Percentiles rank a stretch among this genome's conserved stretches.
Conservation (phyloP, 2,329 filamentous ascomycete species). For the Chaetomiaceae sp. region DNA sequence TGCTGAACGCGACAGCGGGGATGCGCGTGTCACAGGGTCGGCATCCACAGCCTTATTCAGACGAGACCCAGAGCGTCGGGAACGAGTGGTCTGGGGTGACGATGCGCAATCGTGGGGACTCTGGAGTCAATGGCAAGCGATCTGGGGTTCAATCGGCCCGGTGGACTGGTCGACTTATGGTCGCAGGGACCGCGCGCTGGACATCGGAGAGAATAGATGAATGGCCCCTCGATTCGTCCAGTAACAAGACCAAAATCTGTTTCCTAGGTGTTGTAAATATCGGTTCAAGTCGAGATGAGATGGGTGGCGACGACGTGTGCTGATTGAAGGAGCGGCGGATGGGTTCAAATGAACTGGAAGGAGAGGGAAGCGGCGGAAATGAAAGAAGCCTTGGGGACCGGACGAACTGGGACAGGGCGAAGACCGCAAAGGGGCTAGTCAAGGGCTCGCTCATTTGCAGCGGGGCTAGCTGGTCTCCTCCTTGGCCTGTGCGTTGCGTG, state of each 20-base stretch:
- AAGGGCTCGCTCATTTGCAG: slow-evolving; percentile 14
- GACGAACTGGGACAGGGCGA: slow-evolving; percentile 4
- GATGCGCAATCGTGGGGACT: slow-evolving; percentile 29
- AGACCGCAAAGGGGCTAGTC: slow-evolving; percentile 12
- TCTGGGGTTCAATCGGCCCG: slow-evolving; percentile 30
- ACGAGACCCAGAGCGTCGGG: slow-evolving; percentile 18
- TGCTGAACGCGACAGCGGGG: slow-evolving; percentile 19
- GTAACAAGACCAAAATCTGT: background rate
- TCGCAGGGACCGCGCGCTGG: slow-evolving; percentile 14
- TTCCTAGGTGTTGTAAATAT: background rate
- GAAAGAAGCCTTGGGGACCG: slow-evolving; percentile 2
- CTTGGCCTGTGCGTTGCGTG: slow-evolving; percentile 1
- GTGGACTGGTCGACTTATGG: slow-evolving; percentile 18
- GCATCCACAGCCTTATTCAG: slow-evolving; percentile 25
- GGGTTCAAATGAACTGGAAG: background rate
- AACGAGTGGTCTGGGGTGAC: slow-evolving; percentile 16
- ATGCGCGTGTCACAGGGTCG: slow-evolving; percentile 20
- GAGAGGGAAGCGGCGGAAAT: slow-evolving; percentile 6
- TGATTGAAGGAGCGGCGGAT: background rate
- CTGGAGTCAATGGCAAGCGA: slow-evolving; percentile 24
- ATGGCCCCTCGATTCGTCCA: slow-evolving; percentile 1
- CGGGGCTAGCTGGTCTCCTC: slow-evolving; percentile 5
- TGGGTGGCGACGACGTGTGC: background rate
- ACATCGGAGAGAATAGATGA: background rate
- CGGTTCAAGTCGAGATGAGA: background rate